Evolutionary conservation across 306 rosid genomes (phyloP).

Genomic region (Hippophae gyantsensis): DNA sequence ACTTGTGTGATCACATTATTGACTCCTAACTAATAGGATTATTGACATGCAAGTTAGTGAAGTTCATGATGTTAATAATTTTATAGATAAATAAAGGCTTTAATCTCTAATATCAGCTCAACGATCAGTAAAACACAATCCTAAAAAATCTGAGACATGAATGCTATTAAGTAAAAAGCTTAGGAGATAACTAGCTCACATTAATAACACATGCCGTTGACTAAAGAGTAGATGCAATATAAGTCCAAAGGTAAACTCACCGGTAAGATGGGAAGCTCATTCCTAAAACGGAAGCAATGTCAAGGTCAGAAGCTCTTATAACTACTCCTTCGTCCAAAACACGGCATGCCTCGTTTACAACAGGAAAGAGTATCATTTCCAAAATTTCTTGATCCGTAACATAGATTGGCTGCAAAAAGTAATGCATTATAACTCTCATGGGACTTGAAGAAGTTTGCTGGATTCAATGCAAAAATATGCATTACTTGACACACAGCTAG

Average conservation of each 20-base stretch:
- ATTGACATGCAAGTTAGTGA: too few relatives aligned
- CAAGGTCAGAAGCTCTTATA: slow-evolving; percentile 82
- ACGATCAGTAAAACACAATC: too few relatives aligned
- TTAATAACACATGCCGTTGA: neutral
- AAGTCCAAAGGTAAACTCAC: slow-evolving; percentile 25
- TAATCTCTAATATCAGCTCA: too few relatives aligned
- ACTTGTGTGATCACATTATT: neutral
- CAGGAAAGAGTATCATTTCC: slow-evolving; percentile 92
- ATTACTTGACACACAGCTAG: slow-evolving; percentile 9
- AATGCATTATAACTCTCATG: slow-evolving; percentile 10
- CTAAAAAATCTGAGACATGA: too few relatives aligned
- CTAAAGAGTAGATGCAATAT: neutral
- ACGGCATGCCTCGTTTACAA: slow-evolving; percentile 93
- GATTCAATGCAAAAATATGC: neutral
- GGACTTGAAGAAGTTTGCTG: slow-evolving; percentile 1
- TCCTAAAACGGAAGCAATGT: slow-evolving; percentile 86
- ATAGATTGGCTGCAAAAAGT: slow-evolving; percentile 49
- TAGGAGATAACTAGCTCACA: neutral
- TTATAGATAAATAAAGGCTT: too few relatives aligned
- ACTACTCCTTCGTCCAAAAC: slow-evolving; percentile 76
- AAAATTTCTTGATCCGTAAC: slow-evolving; percentile 79
- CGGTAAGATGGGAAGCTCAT: slow-evolving; percentile 92
- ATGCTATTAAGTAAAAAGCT: too few relatives aligned
- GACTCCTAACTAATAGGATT: neutral
- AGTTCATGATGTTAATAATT: too few relatives aligned